Conservation (phyloP, 495 filamentous ascomycete genomes). For the Parachaetomium inaequale region DNA sequence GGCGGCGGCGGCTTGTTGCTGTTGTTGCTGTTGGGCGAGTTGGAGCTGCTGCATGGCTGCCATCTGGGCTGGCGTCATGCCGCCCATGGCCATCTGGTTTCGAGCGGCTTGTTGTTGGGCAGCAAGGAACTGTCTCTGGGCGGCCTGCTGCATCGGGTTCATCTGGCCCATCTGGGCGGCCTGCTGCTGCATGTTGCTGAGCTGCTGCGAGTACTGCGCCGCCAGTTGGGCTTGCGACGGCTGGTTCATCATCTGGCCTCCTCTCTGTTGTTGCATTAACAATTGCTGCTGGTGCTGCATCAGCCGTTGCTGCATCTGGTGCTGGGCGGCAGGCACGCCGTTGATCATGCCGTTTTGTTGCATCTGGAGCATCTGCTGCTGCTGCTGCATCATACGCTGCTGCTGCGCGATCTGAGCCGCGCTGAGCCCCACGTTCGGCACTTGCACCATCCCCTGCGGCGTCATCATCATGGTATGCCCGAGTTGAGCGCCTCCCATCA, state of each 20-base stretch:
- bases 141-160: conserved; percentile 33
- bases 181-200: conserved; percentile 34
- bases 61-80: conserved; percentile 38
- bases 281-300: conserved; percentile 36
- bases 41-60: conserved; percentile 39
- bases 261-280: conserved; percentile 35
- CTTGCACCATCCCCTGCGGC: conserved; percentile 43
- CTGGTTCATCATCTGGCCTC: conserved; percentile 30
- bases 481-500: conserved; percentile 52
- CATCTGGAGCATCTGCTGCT: conserved; percentile 36
- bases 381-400: conserved; percentile 53
- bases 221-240: conserved; percentile 26
- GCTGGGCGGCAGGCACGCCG: conserved; percentile 15
- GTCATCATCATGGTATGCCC: conserved; percentile 50
- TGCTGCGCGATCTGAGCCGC: conserved; percentile 47
- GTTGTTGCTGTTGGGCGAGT: conserved; percentile 34
- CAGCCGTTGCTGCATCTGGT: conserved; percentile 34
- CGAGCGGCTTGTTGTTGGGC: conserved; percentile 19
- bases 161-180: conserved; percentile 23
- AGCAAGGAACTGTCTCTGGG: conserved; percentile 35
- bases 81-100: conserved; percentile 35
- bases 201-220: conserved; percentile 34
- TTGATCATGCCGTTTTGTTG: conserved; percentile 41
- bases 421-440: conserved; percentile 25
- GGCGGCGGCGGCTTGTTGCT: conserved; percentile 36